Conservation (phyloP, 2,329 filamentous ascomycete species). For the Aaosphaeria arxii region DNA sequence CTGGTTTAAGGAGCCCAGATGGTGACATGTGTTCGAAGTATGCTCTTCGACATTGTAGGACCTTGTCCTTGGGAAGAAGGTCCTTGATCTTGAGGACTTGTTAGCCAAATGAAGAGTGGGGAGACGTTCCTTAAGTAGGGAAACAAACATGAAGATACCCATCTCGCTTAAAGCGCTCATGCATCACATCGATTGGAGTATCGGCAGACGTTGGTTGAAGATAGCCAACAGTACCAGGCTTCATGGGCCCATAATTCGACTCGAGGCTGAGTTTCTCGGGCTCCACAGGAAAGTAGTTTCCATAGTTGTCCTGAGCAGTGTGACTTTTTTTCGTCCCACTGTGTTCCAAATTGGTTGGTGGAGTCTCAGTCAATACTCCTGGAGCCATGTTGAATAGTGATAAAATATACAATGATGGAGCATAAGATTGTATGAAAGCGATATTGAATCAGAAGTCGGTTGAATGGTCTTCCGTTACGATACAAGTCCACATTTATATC, state of each 20-base stretch:
- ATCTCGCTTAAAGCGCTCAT: background rate
- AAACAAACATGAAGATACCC: background rate
- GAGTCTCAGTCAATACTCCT: background rate
- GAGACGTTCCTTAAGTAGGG: background rate
- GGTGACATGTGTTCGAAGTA: slow-evolving; percentile 7
- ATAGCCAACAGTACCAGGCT: slow-evolving; percentile 2
- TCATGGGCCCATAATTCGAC: slow-evolving; percentile 6
- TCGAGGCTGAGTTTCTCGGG: slow-evolving; percentile 3
- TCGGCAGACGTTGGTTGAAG: background rate
- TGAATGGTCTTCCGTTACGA: no score
- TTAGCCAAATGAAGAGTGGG: no score
- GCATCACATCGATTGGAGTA: background rate
- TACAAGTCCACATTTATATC: no score
- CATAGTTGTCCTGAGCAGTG: background rate
- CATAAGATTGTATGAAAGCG: no score
- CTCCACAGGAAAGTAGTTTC: slow-evolving; percentile 3
- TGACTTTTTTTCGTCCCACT: background rate
- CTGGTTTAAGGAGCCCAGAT: slow-evolving; percentile 2
- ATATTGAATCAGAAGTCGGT: no score
- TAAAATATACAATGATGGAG: no score
- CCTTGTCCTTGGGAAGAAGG: slow-evolving; percentile 3
- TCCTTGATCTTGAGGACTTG: slow-evolving; percentile 1
- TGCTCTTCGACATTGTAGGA: slow-evolving; percentile 4
- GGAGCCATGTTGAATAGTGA: background rate
- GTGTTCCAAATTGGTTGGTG: background rate